A percentile compares a stretch with the other conserved stretches of the same genome.
Conservation (phyloP, 2,329 filamentous ascomycete genomes). For the Cercospora citrullina region DNA sequence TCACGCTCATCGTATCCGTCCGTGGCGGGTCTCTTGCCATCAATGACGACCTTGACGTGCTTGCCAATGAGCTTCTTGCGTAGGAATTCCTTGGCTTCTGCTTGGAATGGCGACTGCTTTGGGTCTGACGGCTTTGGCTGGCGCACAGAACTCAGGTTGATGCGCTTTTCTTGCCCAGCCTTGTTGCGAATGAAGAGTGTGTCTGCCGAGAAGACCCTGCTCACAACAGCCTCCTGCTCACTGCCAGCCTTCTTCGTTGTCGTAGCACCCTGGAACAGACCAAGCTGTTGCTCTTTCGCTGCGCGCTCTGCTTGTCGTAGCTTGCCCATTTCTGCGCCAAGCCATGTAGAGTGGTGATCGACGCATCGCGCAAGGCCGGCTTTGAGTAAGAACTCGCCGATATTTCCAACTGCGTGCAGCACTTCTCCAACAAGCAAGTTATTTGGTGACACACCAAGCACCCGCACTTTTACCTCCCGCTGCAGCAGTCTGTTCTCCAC, state of each 20-base stretch:
- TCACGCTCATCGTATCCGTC: slow-evolving; percentile 94
- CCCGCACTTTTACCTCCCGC: slow-evolving; percentile 75
- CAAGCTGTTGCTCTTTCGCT: slow-evolving; percentile 73
- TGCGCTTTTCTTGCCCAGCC: slow-evolving; percentile 79
- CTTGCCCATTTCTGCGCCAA: slow-evolving; percentile 82
- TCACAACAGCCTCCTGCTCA: slow-evolving; percentile 78
- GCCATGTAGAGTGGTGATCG: slow-evolving; percentile 90
- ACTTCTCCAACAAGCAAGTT: slow-evolving; percentile 87
- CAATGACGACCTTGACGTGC: slow-evolving; percentile 83
- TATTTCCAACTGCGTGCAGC: slow-evolving; percentile 82
- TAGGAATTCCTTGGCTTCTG: slow-evolving; percentile 94
- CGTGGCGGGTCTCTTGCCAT: slow-evolving; percentile 84
- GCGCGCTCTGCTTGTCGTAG: slow-evolving; percentile 83
- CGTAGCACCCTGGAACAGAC: slow-evolving; percentile 77
- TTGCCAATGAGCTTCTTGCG: slow-evolving; percentile 95
- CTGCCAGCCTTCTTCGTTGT: slow-evolving; percentile 61
- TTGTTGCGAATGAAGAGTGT: slow-evolving; percentile 85
- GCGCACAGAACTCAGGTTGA: slow-evolving; percentile 88
- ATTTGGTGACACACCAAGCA: slow-evolving; percentile 86
- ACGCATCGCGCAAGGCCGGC: slow-evolving; percentile 89
- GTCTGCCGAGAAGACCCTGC: slow-evolving; percentile 83
- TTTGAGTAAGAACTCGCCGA: slow-evolving; percentile 85
- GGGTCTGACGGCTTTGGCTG: slow-evolving; percentile 88
- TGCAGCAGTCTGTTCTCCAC: slow-evolving; percentile 85
- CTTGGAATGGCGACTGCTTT: slow-evolving; percentile 81